A percentile compares a stretch with the other conserved stretches of the same genome.
phyloP scores from a whole-genome alignment of 139 green algal genomes.

The Picochlorum sp. region DNA sequence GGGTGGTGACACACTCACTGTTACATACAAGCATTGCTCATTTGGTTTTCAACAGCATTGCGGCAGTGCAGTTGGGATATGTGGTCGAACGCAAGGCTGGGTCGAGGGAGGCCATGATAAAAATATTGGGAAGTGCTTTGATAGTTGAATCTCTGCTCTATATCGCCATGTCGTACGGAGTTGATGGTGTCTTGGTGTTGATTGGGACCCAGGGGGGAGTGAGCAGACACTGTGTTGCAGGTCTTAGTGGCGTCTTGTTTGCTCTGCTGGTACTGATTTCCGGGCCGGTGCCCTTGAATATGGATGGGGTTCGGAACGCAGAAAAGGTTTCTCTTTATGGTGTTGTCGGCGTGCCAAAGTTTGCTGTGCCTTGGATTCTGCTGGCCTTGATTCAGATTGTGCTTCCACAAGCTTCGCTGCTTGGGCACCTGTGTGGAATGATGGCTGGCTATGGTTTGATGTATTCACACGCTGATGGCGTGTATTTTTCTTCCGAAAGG shows the following conservation, averaged over 20 bases:
- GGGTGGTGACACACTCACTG: slow-evolving; percentile 39
- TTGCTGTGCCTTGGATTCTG: slow-evolving; percentile 52
- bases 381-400: slow-evolving; percentile 64
- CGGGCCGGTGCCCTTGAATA: slow-evolving; percentile 31
- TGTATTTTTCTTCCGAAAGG: too few species aligned
- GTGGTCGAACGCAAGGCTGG: slow-evolving; percentile 34
- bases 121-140: too few species aligned
- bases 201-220: too few species aligned
- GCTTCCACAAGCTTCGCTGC: slow-evolving; percentile 48
- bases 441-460: too few species aligned
- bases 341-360: slow-evolving; percentile 42
- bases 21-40: slow-evolving; percentile 56
- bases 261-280: too few species aligned
- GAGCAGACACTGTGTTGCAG: slow-evolving; percentile 59
- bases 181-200: too few species aligned
- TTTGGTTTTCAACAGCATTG: slow-evolving; percentile 68
- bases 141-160: too few species aligned
- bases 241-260: slow-evolving; percentile 69
- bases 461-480: too few species aligned
- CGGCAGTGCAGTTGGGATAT: slow-evolving; percentile 56
- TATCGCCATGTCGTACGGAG: too few species aligned
- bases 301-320: neutral
- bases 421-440: slow-evolving; percentile 71
- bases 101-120: neutral
- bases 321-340: slow-evolving; percentile 39